Conservation (phyloP, 2,329 filamentous ascomycete species). For the Ophiocordyceps sinensis region DNA sequence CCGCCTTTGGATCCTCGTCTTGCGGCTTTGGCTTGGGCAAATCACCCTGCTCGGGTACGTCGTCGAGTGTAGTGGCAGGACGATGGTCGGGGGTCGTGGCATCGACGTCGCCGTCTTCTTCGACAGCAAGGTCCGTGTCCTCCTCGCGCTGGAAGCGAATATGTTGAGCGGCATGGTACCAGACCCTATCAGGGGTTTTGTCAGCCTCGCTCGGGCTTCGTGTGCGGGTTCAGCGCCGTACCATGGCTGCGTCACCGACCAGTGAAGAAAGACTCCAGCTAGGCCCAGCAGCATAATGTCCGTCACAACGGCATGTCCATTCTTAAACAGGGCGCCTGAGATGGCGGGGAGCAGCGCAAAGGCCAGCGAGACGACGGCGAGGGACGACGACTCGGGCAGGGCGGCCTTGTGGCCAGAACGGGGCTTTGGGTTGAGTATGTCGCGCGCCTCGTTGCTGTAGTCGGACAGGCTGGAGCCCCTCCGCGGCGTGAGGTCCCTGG, state of each 20-base stretch:
- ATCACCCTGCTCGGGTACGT: slow-evolving; percentile 31
- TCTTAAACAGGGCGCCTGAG: slow-evolving; percentile 71
- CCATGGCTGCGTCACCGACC: slow-evolving; percentile 86
- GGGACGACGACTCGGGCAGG: slow-evolving; percentile 45
- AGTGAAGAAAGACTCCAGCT: slow-evolving; percentile 78
- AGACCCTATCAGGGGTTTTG: slow-evolving; percentile 35
- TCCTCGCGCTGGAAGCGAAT: slow-evolving; percentile 38
- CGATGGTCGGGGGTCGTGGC: slow-evolving; percentile 8
- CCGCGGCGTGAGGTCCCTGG: slow-evolving; percentile 28
- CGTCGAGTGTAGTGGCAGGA: slow-evolving; percentile 16
- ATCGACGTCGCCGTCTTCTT: slow-evolving; percentile 30
- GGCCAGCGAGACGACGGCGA: slow-evolving; percentile 68
- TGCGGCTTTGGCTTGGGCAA: neutral
- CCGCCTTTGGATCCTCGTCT: neutral
- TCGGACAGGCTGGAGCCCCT: slow-evolving; percentile 71
- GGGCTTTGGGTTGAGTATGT: slow-evolving; percentile 43
- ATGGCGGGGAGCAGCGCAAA: slow-evolving; percentile 77
- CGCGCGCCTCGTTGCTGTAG: slow-evolving; percentile 55
- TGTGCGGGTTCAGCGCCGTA: slow-evolving; percentile 19
- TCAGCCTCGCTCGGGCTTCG: too few species aligned
- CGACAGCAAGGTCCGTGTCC: slow-evolving; percentile 23
- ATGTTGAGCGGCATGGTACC: slow-evolving; percentile 59
- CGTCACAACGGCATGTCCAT: slow-evolving; percentile 71
- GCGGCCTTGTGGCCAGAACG: slow-evolving; percentile 21
- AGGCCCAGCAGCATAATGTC: slow-evolving; percentile 71